A percentile compares a stretch with the other conserved stretches of the same genome.
Conservation (phyloP, 139 green algal species). For the Marvania coccoides region DNA sequence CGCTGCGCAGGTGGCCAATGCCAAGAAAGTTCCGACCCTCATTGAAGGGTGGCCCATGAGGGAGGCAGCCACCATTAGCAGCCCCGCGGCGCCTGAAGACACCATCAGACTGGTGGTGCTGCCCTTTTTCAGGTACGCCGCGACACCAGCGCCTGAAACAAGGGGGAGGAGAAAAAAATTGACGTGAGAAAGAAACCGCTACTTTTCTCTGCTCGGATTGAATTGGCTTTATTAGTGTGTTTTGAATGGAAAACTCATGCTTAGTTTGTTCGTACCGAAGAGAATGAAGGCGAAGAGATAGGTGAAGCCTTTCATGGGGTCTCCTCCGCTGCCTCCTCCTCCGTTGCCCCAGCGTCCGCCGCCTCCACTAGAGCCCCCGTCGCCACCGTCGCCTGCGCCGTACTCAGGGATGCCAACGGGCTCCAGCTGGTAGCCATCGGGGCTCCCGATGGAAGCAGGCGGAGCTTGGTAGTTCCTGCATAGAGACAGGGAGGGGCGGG, state of each 20-base stretch:
- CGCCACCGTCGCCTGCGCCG: slow-evolving; percentile 1
- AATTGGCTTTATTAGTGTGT: not conserved
- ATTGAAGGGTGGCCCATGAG: slow-evolving; percentile 17
- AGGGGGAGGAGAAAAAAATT: not conserved
- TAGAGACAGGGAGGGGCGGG: no score
- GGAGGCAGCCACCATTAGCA: slow-evolving; percentile 22
- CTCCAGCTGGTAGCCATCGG: not conserved
- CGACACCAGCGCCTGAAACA: slow-evolving; percentile 5
- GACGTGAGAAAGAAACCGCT: no score
- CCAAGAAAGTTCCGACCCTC: slow-evolving; percentile 13
- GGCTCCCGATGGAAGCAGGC: not conserved
- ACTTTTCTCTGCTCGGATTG: not conserved
- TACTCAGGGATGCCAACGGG: not conserved
- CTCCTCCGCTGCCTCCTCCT: not conserved
- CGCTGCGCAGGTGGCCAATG: slow-evolving; percentile 10
- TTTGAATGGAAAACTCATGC: no score
- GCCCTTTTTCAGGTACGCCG: slow-evolving; percentile 7
- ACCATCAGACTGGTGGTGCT: slow-evolving; percentile 14
- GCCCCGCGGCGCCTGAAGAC: not conserved
- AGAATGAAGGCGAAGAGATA: slow-evolving; percentile 19
- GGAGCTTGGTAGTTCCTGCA: slow-evolving; percentile 3
- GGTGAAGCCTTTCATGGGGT: slow-evolving; percentile 18
- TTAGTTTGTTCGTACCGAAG: not conserved
- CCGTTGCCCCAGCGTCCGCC: not conserved
- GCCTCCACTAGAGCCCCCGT: not conserved